phyloP scores from a whole-genome alignment of 176 grass and related monocot species.

The Raddia distichophylla region DNA sequence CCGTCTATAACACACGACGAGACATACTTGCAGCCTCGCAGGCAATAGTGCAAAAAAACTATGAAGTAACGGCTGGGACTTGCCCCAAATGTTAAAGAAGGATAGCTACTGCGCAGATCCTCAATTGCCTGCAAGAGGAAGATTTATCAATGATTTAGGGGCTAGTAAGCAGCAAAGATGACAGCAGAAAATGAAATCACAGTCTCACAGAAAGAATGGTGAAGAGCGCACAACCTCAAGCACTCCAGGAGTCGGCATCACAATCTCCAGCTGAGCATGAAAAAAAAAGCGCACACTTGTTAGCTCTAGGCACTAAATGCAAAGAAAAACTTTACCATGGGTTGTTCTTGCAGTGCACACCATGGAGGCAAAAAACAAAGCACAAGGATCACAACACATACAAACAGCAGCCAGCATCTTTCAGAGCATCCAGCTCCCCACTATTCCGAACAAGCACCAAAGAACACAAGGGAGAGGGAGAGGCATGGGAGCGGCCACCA shows the following conservation, averaged over 20 bases:
- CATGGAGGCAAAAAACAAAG: neutral
- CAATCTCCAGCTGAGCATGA: slow-evolving; percentile 81
- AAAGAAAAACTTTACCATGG: neutral
- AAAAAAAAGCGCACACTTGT: neutral
- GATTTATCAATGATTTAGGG: neutral
- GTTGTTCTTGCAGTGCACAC: slow-evolving; percentile 6
- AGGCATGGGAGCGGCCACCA: neutral
- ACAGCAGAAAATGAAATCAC: neutral
- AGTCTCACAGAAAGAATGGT: neutral
- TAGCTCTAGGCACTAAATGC: neutral
- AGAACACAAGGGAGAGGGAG: neutral
- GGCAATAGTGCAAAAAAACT: neutral
- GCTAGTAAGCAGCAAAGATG: neutral
- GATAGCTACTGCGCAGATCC: slow-evolving; percentile 63
- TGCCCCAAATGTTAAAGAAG: slow-evolving; percentile 79
- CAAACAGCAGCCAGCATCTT: neutral
- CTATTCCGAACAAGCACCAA: neutral
- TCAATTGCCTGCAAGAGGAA: slow-evolving; percentile 53
- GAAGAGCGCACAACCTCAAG: slow-evolving; percentile 60
- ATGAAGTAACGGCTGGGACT: slow-evolving; percentile 13
- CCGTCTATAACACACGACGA: neutral
- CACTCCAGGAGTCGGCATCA: slow-evolving; percentile 70
- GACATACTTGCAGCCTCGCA: neutral
- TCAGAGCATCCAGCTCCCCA: neutral
- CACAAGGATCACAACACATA: neutral